Evolutionary conservation across 2,329 filamentous ascomycete species (phyloP), one percentile per base, ranked within the genome.

Genomic region (Hymenoscyphus fructigenus): DNA sequence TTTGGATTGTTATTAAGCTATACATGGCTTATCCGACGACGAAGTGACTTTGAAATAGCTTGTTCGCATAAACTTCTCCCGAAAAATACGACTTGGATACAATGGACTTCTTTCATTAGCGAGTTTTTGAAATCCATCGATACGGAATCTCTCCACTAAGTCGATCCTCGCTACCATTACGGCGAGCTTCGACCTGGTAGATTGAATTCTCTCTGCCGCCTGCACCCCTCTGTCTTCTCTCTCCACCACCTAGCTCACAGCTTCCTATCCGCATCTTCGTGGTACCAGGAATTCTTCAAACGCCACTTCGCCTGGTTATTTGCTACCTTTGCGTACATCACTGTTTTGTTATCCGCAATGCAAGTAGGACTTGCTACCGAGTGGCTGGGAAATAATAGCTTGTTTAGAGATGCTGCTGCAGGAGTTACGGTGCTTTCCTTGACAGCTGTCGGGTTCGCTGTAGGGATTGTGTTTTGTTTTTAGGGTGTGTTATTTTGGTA

Each of bases 261-360:
- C 10, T 72, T 68, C 57, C 66, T 69, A 29, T 59, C 64, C 15
- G 36, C 32, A 20, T 66, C 60, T 12, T 67, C 73, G 20, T 66
- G 73, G 62, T 84, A 82, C 69, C 69, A 73, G 1, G 72, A 73
- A 28, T 81, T 83, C 64, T 79, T 83, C 58, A 72, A 74, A 9
- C 73, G 79, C 32, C 80, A 83, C 67, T 77, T 83, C 41, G 74
- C 75, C 23, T 79, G 74, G 77, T 68, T 84, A 2, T 73, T 80
- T 1, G 74, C 76, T 17, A 71, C 77, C 1, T 74, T 80, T 1
- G 74, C 76, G 17, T 71, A 77, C 65, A 69, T 83, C 26, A 78
- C 76, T 56, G 69, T 84, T 17, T 74, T 81, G 28, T 74, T 85
- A 38, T 79, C 78, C 2, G 81, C 81, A 0, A 82, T 85, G 79